Evolutionary conservation across 306 rosid species (phyloP).

Genomic region (Quillaja saponaria): DNA sequence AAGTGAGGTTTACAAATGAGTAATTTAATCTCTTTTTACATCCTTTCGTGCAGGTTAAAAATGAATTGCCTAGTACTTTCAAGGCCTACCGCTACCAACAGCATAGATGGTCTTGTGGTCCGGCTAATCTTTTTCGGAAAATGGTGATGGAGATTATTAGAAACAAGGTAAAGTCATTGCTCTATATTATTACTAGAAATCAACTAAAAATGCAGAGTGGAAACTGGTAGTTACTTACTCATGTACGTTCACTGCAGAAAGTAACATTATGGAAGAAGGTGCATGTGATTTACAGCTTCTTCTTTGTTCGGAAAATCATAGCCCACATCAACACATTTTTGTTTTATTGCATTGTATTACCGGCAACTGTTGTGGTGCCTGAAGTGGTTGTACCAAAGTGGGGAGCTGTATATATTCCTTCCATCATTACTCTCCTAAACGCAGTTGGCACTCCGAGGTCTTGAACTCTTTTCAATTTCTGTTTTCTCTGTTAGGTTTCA

Average conservation of each 20-base stretch:
- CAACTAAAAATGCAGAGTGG: neutral
- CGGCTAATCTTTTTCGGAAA: constrained; percentile 88
- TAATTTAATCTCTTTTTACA: no score
- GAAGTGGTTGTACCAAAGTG: constrained; percentile 82
- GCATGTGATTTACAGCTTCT: constrained; percentile 85
- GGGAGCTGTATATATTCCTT: constrained; percentile 84
- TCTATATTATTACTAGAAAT: neutral
- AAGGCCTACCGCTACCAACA: constrained; percentile 90
- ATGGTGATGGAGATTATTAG: constrained; percentile 63
- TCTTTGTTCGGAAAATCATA: constrained; percentile 76
- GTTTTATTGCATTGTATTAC: constrained; percentile 73
- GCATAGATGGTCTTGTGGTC: constrained; percentile 95
- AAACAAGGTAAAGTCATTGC: constrained; percentile 58
- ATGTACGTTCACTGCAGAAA: constrained; percentile 52
- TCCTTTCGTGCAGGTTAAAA: constrained; percentile 57
- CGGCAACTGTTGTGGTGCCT: constrained; percentile 80
- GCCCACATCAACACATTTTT: constrained; percentile 77
- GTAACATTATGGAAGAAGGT: constrained; percentile 75
- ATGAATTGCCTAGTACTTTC: constrained; percentile 89
- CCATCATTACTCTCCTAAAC: constrained; percentile 70
- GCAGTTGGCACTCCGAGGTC: constrained; percentile 89
- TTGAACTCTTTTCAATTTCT: neutral
- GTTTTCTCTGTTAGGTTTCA: neutral
- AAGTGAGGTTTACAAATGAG: neutral
- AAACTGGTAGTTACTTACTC: neutral